Conservation (phyloP, 352 stramenopile genomes). For the Pythium apleroticum region DNA sequence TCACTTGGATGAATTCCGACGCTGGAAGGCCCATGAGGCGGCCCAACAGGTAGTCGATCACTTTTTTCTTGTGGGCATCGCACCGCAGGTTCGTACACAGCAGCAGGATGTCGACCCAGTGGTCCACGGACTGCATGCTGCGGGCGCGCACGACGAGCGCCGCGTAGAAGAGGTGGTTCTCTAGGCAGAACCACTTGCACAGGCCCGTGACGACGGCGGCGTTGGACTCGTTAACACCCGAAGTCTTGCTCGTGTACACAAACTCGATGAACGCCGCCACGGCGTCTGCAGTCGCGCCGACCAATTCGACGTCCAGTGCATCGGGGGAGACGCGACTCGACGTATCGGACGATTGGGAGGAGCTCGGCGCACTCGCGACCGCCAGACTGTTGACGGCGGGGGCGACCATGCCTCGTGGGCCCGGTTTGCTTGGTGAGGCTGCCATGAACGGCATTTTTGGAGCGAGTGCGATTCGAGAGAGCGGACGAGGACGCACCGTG, state of each 20-base stretch:
- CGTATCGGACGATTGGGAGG: not conserved
- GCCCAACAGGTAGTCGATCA: slow-evolving; percentile 36
- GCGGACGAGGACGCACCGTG: slow-evolving; percentile 7
- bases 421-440: not conserved
- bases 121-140: slow-evolving; percentile 25
- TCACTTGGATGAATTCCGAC: slow-evolving; percentile 27
- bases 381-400: not conserved
- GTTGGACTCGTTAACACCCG: slow-evolving; percentile 32
- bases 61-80: slow-evolving; percentile 18
- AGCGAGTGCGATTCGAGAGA: slow-evolving; percentile 15
- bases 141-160: slow-evolving; percentile 38
- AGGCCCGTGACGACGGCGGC: slow-evolving; percentile 42
- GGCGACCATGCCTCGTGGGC: not conserved
- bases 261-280: slow-evolving; percentile 60
- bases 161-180: slow-evolving; percentile 38
- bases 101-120: slow-evolving; percentile 55
- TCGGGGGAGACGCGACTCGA: not conserved
- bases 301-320: slow-evolving; percentile 46
- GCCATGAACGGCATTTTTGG: slow-evolving; percentile 22
- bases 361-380: not conserved
- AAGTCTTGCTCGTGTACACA: slow-evolving; percentile 44
- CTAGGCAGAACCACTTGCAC: slow-evolving; percentile 44
- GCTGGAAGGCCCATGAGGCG: slow-evolving; percentile 34
- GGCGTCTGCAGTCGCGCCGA: slow-evolving; percentile 35
- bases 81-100: slow-evolving; percentile 27